A percentile compares a stretch with the other conserved stretches of the same genome.
Evolutionary conservation across 1,284 basidiomycete genomes (phyloP).

Genomic region (Malassezia dermatis): DNA sequence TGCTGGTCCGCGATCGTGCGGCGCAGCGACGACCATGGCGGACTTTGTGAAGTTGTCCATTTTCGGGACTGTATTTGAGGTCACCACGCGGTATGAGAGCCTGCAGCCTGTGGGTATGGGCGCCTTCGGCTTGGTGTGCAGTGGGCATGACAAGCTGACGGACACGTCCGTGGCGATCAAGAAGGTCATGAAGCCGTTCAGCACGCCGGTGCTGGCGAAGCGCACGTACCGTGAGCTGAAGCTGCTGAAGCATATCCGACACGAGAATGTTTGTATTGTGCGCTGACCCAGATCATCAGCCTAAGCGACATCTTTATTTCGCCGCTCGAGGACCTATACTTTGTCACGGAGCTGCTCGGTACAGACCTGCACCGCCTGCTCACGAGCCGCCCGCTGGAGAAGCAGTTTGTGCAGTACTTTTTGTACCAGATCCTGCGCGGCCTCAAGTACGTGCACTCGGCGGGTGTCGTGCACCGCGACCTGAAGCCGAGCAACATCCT

Average conservation of each 20-base stretch:
- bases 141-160: slow-evolving; percentile 93
- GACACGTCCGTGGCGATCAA: slow-evolving; percentile 91
- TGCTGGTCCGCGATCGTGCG: background rate
- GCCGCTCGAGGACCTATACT: slow-evolving; percentile 86
- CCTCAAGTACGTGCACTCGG: slow-evolving; percentile 97
- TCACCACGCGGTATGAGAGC: slow-evolving; percentile 77
- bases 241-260: slow-evolving; percentile 93
- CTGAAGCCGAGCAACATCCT: slow-evolving; percentile 97
- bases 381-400: slow-evolving; percentile 90
- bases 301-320: slow-evolving; percentile 98
- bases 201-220: slow-evolving; percentile 93
- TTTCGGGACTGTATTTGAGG: slow-evolving; percentile 91
- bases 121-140: slow-evolving; percentile 55
- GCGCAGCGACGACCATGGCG: slow-evolving; percentile 44
- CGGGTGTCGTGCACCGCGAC: slow-evolving; percentile 96
- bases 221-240: slow-evolving; percentile 97
- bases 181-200: slow-evolving; percentile 98
- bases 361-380: slow-evolving; percentile 94
- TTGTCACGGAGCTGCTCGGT: slow-evolving; percentile 96
- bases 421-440: slow-evolving; percentile 96
- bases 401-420: slow-evolving; percentile 99
- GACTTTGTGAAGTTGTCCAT: slow-evolving; percentile 93
- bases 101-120: slow-evolving; percentile 99
- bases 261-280: slow-evolving; percentile 68
- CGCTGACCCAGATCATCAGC: slow-evolving; percentile 71